Evolutionary conservation across 306 rosid genomes (phyloP).

Genomic region (Delonix regia): DNA sequence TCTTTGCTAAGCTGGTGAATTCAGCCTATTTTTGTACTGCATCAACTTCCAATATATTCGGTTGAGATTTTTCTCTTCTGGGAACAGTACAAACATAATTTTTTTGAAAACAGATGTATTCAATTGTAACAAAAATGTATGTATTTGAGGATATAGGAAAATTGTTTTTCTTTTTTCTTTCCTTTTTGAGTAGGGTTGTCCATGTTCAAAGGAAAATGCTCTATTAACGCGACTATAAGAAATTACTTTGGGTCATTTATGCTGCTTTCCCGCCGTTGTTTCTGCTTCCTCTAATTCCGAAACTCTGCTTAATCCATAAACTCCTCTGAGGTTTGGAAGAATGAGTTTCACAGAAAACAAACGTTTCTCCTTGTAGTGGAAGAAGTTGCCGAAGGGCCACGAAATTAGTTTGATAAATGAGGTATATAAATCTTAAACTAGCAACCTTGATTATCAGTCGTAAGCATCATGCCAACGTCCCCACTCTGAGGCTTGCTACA

Average conservation of each 20-base stretch:
- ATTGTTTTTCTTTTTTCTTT: neutral
- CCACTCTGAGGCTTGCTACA: too few relatives aligned
- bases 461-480: too few relatives aligned
- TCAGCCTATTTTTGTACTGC: conserved; percentile 40
- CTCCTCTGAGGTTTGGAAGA: too few relatives aligned
- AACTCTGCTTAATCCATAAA: too few relatives aligned
- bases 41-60: neutral
- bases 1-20: conserved; percentile 45
- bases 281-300: too few relatives aligned
- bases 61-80: neutral
- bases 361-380: too few relatives aligned
- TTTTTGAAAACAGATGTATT: conserved; percentile 22
- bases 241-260: neutral
- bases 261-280: too few relatives aligned
- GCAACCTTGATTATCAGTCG: too few relatives aligned
- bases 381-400: too few relatives aligned
- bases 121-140: conserved; percentile 40
- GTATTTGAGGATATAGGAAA: neutral
- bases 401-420: too few relatives aligned
- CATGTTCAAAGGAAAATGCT: neutral
- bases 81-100: conserved; percentile 3
- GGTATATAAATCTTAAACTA: too few relatives aligned
- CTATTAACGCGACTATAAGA: neutral
- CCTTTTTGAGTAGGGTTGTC: neutral
- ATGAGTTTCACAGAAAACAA: too few relatives aligned